These are phyloP conservation scores for Eucalyptus curtisii DNA, from an alignment of 345 rosid species.

Conservation along the genomic window DNA sequence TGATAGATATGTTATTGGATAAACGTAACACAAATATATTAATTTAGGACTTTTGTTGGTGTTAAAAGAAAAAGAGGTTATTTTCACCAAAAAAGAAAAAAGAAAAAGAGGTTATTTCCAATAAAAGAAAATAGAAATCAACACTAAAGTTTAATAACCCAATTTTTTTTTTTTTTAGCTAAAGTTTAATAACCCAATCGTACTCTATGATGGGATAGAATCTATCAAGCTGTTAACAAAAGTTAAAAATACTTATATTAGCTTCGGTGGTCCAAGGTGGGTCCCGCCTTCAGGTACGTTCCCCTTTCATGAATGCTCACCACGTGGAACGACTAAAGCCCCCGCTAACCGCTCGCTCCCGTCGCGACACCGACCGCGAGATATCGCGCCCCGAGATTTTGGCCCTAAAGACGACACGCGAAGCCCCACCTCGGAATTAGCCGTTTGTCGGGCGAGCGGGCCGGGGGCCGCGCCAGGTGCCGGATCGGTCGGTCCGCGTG, in stretches of 20 bases:
- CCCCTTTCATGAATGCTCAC: background rate
- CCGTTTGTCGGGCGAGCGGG: background rate
- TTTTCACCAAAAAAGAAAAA: background rate
- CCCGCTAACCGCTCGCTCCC: background rate
- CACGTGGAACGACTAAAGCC: background rate
- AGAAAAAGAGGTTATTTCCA: background rate
- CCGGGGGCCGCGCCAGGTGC: background rate
- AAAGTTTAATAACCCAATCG: background rate
- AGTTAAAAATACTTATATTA: background rate
- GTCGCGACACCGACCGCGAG: background rate
- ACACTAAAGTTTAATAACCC: background rate
- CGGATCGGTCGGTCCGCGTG: background rate
- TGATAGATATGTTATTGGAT: fast-evolving
- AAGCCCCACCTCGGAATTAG: background rate
- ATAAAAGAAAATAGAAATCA: background rate
- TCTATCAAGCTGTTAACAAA: background rate
- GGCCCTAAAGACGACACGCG: background rate
- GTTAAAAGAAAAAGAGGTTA: background rate
- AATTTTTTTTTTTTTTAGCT: background rate
- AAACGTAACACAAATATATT: fast-evolving
- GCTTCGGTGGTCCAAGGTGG: background rate
- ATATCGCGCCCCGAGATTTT: background rate
- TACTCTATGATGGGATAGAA: background rate
- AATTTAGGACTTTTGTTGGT: background rate
- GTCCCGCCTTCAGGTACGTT: background rate